A percentile compares a stretch with the other conserved stretches of the same genome.
Evolutionary conservation across 495 filamentous ascomycete genomes (phyloP).

Genomic region (Aspergillus funiculosus): DNA sequence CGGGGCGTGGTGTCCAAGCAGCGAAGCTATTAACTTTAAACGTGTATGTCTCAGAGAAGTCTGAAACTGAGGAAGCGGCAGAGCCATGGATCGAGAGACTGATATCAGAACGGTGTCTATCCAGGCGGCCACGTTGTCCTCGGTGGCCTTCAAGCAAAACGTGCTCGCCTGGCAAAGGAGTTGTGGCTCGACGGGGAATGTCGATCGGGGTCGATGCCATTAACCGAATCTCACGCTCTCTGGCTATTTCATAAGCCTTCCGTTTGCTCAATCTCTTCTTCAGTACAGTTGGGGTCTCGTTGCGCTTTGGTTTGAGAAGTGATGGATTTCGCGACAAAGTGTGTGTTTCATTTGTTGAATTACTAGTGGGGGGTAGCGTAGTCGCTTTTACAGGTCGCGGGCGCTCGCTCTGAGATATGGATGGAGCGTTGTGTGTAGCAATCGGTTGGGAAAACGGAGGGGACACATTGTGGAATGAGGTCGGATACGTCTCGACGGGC

Average conservation of each 20-base stretch:
- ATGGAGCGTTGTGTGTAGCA: slow-evolving; percentile 21
- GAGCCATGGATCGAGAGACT: slow-evolving; percentile 69
- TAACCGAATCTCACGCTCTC: slow-evolving; percentile 82
- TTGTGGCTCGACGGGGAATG: slow-evolving; percentile 54
- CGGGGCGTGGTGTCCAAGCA: slow-evolving; percentile 71
- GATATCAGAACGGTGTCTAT: slow-evolving; percentile 62
- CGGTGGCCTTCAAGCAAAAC: slow-evolving; percentile 58
- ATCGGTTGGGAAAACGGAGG: slow-evolving; percentile 30
- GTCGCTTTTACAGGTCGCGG: slow-evolving; percentile 15
- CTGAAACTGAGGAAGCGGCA: slow-evolving; percentile 65
- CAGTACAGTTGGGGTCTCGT: slow-evolving; percentile 48
- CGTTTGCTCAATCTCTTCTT: slow-evolving; percentile 74
- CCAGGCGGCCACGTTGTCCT: slow-evolving; percentile 51
- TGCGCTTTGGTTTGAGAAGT: slow-evolving; percentile 58
- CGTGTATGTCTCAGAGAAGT: slow-evolving; percentile 59
- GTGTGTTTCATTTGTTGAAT: slow-evolving; percentile 39
- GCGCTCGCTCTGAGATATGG: slow-evolving; percentile 20
- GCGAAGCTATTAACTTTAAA: slow-evolving; percentile 72
- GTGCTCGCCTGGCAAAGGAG: slow-evolving; percentile 38
- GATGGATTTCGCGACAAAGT: slow-evolving; percentile 49
- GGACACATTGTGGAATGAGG: slow-evolving; percentile 27
- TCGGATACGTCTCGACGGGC: slow-evolving; percentile 25
- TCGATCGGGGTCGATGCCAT: slow-evolving; percentile 64
- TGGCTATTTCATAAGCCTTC: slow-evolving; percentile 61
- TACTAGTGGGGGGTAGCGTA: slow-evolving; percentile 25